Percentiles rank a stretch among this genome's conserved stretches.
Evolutionary conservation across 164 flowering plant species (phyloP).

Genomic region (Brasenia schreberi): DNA sequence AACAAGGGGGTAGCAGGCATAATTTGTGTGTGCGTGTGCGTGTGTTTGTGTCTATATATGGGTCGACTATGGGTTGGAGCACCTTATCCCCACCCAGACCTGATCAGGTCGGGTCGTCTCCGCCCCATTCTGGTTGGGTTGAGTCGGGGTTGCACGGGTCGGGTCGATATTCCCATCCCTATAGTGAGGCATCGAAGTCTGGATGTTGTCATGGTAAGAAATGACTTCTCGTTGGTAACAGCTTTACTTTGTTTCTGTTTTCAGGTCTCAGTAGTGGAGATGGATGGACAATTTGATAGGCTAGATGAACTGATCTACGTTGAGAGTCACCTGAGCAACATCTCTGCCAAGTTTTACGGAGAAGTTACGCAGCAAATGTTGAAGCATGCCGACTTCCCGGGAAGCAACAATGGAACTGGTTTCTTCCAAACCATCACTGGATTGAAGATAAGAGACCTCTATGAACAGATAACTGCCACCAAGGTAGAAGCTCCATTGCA

Average conservation of each 20-base stretch:
- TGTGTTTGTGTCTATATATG: too few species aligned
- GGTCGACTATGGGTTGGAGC: too few species aligned
- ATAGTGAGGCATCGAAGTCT: too few species aligned
- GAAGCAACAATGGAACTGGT: conserved; percentile 93
- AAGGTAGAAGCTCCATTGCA: conserved; percentile 30
- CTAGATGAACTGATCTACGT: conserved; percentile 89
- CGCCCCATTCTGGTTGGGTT: too few species aligned
- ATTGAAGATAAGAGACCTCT: conserved; percentile 81
- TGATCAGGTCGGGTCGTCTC: too few species aligned
- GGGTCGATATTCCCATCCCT: too few species aligned
- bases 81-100: too few species aligned
- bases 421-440: conserved; percentile 89
- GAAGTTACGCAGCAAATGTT: conserved; percentile 95
- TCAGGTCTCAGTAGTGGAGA: conserved; percentile 86
- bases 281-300: conserved; percentile 97
- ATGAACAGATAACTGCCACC: conserved; percentile 52
- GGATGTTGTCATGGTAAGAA: neutral
- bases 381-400: conserved; percentile 87
- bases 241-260: neutral
- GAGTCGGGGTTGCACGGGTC: too few species aligned
- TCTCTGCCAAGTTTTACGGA: conserved; percentile 86
- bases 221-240: too few species aligned
- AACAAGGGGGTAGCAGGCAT: too few species aligned
- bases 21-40: too few species aligned
- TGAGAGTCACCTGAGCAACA: conserved; percentile 86